A percentile compares a stretch with the other conserved stretches of the same genome.
These are phyloP conservation scores for Plectosphaerella plurivora DNA, from an alignment of 2,329 filamentous ascomycete genomes.

Conservation along the genomic window DNA sequence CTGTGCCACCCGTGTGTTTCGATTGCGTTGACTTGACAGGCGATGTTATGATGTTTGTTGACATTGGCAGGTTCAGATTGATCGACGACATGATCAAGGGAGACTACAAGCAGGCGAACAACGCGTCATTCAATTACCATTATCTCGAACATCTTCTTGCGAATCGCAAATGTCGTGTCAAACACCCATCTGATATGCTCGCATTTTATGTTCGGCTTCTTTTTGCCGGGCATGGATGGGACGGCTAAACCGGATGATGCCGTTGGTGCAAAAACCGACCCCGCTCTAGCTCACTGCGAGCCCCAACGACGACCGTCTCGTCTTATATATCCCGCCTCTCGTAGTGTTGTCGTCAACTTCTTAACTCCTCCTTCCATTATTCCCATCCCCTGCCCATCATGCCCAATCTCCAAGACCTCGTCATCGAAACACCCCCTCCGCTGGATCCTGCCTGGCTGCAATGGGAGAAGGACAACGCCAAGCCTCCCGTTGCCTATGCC, in stretches of 20 bases:
- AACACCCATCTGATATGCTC: too few relatives aligned
- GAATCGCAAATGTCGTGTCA: too few relatives aligned
- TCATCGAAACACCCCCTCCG: constrained; percentile 24
- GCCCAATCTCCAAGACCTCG: constrained; percentile 10
- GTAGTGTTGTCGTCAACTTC: constrained; percentile 2
- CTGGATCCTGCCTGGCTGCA: constrained; percentile 34
- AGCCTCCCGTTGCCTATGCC: constrained; percentile 17
- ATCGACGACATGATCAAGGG: too few relatives aligned
- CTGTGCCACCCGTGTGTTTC: too few relatives aligned
- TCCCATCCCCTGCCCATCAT: background rate
- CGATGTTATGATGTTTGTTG: too few relatives aligned
- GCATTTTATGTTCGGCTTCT: background rate
- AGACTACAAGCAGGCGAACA: too few relatives aligned
- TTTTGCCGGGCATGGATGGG: background rate
- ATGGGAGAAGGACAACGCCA: constrained; percentile 25
- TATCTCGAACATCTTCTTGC: too few relatives aligned
- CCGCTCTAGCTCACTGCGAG: background rate
- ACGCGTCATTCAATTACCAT: too few relatives aligned
- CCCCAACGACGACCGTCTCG: too few relatives aligned
- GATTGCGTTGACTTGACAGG: too few relatives aligned
- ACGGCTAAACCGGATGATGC: background rate
- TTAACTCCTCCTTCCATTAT: background rate
- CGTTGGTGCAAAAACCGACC: constrained; percentile 1
- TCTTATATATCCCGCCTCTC: background rate
- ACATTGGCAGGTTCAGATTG: too few relatives aligned